phyloP scores from a whole-genome alignment of 202 grass and related monocot genomes.

The Musa balbisiana region DNA sequence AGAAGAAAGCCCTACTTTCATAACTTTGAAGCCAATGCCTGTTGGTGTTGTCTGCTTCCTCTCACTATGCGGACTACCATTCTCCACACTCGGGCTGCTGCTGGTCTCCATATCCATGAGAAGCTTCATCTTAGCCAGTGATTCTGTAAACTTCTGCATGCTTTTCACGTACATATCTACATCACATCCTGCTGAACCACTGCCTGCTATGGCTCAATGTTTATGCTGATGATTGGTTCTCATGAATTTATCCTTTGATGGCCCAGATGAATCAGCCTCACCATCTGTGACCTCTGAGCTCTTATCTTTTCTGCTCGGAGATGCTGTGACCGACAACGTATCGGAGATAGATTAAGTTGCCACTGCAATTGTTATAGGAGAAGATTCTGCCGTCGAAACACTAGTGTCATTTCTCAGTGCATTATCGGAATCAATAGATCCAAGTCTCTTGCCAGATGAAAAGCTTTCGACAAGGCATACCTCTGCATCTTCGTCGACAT shows the following conservation, averaged over 20 bases:
- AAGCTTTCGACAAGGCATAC: no score
- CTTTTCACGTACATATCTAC: conserved; percentile 98
- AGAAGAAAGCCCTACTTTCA: no score
- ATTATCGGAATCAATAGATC: no score
- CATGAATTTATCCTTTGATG: conserved; percentile 36
- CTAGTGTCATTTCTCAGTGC: no score
- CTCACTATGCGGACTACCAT: no score
- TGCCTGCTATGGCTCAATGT: conserved; percentile 57
- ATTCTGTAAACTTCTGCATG: conserved; percentile 95
- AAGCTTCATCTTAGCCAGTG: conserved; percentile 94
- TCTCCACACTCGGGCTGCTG: no score
- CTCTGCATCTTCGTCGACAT: no score
- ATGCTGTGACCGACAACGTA: conserved; percentile 33
- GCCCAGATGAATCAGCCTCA: conserved; percentile 26
- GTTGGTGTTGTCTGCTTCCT: no score
- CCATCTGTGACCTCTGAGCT: conserved; percentile 12
- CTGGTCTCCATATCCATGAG: conserved; percentile 45
- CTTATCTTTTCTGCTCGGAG: conserved; percentile 28
- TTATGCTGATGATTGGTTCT: conserved; percentile 56
- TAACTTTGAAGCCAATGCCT: no score
- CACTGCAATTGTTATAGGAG: conserved; percentile 29
- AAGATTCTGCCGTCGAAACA: conserved; percentile 46
- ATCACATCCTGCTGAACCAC: conserved; percentile 67
- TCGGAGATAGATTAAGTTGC: conserved; percentile 52
- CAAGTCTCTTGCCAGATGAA: no score